Conservation (phyloP, 805 yeast genomes). For the Yueomyces sp. region DNA sequence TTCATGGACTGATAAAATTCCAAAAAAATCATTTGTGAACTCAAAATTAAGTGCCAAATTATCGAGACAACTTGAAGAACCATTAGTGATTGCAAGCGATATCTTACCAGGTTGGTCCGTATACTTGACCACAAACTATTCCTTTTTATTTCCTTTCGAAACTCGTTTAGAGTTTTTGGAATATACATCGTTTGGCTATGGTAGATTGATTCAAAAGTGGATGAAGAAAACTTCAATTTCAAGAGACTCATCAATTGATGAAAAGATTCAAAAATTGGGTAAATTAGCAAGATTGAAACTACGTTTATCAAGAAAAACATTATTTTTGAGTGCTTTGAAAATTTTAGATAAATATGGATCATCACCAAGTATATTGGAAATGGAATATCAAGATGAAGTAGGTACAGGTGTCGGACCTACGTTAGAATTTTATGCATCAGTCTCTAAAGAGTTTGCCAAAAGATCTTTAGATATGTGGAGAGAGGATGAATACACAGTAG, state of each 20-base stretch:
- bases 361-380: slow-evolving; percentile 70
- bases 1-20: slow-evolving; percentile 19
- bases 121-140: slow-evolving; percentile 54
- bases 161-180: slow-evolving; percentile 67
- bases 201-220: slow-evolving; percentile 73
- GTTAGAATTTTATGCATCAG: slow-evolving; percentile 74
- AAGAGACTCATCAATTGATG: slow-evolving; percentile 4
- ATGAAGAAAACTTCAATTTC: slow-evolving; percentile 29
- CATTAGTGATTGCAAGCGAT: slow-evolving; percentile 75
- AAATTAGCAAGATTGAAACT: slow-evolving; percentile 69
- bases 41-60: slow-evolving; percentile 78
- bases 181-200: slow-evolving; percentile 83
- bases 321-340: slow-evolving; percentile 67
- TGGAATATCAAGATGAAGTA: slow-evolving; percentile 79
- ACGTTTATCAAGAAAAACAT: slow-evolving; percentile 53
- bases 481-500: slow-evolving; percentile 18
- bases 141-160: slow-evolving; percentile 77
- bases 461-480: slow-evolving; percentile 61
- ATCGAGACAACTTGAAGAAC: slow-evolving; percentile 80
- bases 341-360: slow-evolving; percentile 65
- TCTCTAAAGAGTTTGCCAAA: slow-evolving; percentile 60
- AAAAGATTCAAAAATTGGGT: slow-evolving; percentile 39
- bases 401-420: slow-evolving; percentile 98
- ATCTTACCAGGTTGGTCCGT: slow-evolving; percentile 78
- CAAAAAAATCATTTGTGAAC: slow-evolving; percentile 40